These are phyloP conservation scores for Vigna reflexopilosa DNA, from an alignment of 306 rosid genomes.

Conservation along the genomic window DNA sequence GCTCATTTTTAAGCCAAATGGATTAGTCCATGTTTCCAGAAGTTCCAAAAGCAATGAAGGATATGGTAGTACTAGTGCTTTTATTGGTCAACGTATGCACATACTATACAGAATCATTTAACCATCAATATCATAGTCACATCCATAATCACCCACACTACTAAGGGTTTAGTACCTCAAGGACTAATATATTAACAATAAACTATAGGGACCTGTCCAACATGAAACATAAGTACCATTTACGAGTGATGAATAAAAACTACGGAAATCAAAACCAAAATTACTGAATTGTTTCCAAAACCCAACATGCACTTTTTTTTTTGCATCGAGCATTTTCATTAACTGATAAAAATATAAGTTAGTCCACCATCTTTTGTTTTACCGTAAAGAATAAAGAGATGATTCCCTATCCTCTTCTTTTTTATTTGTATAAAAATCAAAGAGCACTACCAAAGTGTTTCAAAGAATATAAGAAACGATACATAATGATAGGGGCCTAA, in stretches of 20 bases:
- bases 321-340: too few species aligned
- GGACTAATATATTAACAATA: not conserved
- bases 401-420: too few species aligned
- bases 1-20: not conserved
- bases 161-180: not conserved
- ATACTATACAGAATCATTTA: not conserved
- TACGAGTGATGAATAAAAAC: constrained; percentile 27
- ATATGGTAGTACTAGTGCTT: not conserved
- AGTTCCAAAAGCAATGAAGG: not conserved
- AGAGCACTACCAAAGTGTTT: too few species aligned
- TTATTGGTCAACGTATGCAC: not conserved
- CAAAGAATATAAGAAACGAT: not conserved
- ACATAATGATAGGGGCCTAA: not conserved
- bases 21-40: not conserved
- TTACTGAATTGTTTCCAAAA: not conserved
- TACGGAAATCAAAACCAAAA: not conserved
- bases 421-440: too few species aligned
- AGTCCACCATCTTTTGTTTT: too few species aligned
- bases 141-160: not conserved
- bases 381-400: too few species aligned
- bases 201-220: not conserved
- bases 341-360: too few species aligned
- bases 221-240: constrained; percentile 6
- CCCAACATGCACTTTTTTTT: too few species aligned
- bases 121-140: constrained; percentile 4